A percentile compares a stretch with the other conserved stretches of the same genome.
These are phyloP conservation scores for Cyberlindnera euphorbiae DNA, from an alignment of 805 yeast species.

Conservation along the genomic window DNA sequence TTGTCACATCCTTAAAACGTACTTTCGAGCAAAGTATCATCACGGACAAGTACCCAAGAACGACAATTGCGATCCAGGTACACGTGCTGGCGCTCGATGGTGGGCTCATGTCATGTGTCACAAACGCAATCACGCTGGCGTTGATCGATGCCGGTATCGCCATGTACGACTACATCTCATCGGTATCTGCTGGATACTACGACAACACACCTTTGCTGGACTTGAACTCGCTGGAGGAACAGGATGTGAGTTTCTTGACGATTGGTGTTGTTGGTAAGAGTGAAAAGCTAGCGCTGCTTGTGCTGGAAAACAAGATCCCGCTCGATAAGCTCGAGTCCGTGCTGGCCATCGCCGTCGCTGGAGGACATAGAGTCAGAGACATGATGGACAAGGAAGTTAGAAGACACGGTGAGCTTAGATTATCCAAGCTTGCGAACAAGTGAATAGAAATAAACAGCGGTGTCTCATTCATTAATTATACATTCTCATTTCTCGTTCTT, in stretches of 20 bases:
- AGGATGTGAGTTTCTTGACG: conserved; percentile 75
- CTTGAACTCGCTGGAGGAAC: conserved; percentile 76
- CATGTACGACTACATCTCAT: conserved; percentile 83
- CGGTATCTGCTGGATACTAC: conserved; percentile 74
- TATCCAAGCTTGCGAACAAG: conserved; percentile 36
- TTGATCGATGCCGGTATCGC: conserved; percentile 93
- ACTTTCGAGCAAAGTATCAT: conserved; percentile 74
- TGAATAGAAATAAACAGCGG: conserved; percentile 3
- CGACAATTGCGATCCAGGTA: conserved; percentile 68
- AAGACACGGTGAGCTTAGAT: conserved; percentile 59
- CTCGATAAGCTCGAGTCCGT: conserved; percentile 73
- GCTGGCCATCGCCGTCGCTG: conserved; percentile 79
- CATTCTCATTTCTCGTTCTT: conserved; percentile 23
- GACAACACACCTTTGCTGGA: conserved; percentile 80
- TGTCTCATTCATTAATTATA: too few species aligned
- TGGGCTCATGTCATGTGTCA: conserved; percentile 70
- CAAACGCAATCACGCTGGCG: conserved; percentile 85
- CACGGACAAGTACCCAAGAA: conserved; percentile 72
- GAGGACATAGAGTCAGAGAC: conserved; percentile 76
- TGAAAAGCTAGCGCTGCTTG: conserved; percentile 69
- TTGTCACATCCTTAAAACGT: conserved; percentile 59
- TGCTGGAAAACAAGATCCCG: conserved; percentile 82
- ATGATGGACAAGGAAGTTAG: conserved; percentile 85
- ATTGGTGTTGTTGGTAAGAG: conserved; percentile 80
- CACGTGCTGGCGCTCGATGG: conserved; percentile 90